Conservation (phyloP, 2,329 filamentous ascomycete species). For the Hirsutella minnesotensis region DNA sequence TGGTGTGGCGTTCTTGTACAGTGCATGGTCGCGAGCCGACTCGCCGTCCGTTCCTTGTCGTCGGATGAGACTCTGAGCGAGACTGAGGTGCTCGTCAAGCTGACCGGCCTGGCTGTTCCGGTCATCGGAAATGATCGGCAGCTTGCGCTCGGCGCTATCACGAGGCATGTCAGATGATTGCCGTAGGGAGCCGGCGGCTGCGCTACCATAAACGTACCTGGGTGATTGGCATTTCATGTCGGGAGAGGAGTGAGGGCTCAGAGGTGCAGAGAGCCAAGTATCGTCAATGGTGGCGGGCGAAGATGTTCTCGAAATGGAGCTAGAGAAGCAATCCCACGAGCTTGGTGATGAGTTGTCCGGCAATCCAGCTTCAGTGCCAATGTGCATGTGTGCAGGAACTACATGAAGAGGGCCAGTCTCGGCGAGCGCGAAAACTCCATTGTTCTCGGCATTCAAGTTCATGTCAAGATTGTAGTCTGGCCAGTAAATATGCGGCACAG, state of each 20-base stretch:
- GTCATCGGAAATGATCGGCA: slow-evolving; percentile 17
- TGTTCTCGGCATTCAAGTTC: slow-evolving; percentile 28
- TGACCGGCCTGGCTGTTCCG: slow-evolving; percentile 12
- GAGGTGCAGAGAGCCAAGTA: slow-evolving; percentile 25
- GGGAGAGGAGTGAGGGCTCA: slow-evolving; percentile 34
- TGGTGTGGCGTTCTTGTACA: slow-evolving; percentile 57
- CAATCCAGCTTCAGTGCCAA: slow-evolving; percentile 39
- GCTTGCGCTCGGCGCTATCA: slow-evolving; percentile 19
- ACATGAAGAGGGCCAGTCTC: slow-evolving; percentile 38
- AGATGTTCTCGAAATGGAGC: slow-evolving; percentile 38
- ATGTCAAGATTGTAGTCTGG: slow-evolving; percentile 32
- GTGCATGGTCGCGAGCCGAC: slow-evolving; percentile 51
- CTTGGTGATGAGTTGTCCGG: slow-evolving; percentile 37
- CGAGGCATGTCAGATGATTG: slow-evolving; percentile 8
- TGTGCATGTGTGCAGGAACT: slow-evolving; percentile 42
- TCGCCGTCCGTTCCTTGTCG: slow-evolving; percentile 41
- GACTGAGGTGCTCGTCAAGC: slow-evolving; percentile 19
- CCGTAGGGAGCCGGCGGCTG: background rate
- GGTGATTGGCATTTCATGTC: slow-evolving; percentile 38
- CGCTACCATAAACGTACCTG: slow-evolving; percentile 30
- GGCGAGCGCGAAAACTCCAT: slow-evolving; percentile 29
- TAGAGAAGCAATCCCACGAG: slow-evolving; percentile 41
- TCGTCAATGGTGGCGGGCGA: slow-evolving; percentile 39
- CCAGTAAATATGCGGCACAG: slow-evolving; percentile 39
- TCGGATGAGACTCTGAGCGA: slow-evolving; percentile 31